Evolutionary conservation across 2,329 filamentous ascomycete genomes (phyloP).

Genomic region (Cladophialophora bantiana): DNA sequence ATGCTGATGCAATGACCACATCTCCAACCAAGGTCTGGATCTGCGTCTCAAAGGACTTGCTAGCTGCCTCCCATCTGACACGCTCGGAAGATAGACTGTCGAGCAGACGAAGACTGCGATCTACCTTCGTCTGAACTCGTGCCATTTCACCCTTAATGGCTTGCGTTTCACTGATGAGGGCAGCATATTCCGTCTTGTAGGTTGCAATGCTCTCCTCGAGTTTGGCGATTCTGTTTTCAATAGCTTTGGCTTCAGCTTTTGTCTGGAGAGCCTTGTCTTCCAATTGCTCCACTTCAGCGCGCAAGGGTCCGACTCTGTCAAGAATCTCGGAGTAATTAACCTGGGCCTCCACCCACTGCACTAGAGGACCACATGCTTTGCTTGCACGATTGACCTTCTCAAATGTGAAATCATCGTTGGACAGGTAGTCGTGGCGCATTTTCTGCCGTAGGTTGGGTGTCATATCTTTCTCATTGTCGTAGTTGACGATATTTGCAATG

Average conservation of each 20-base stretch:
- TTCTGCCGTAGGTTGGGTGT: slow-evolving; percentile 79
- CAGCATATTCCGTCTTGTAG: slow-evolving; percentile 96
- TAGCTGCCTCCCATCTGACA: slow-evolving; percentile 92
- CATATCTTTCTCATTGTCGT: slow-evolving; percentile 96
- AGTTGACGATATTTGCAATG: slow-evolving; percentile 96
- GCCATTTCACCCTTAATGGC: slow-evolving; percentile 98
- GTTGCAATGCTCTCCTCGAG: slow-evolving; percentile 90
- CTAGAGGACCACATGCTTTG: slow-evolving; percentile 94
- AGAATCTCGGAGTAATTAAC: slow-evolving; percentile 98
- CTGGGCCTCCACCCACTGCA: slow-evolving; percentile 96
- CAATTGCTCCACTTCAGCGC: slow-evolving; percentile 84
- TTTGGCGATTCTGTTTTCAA: slow-evolving; percentile 82
- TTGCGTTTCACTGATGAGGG: slow-evolving; percentile 94
- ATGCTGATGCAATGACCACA: slow-evolving; percentile 93
- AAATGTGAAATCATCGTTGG: slow-evolving; percentile 93
- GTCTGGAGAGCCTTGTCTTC: slow-evolving; percentile 90
- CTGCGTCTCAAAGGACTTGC: slow-evolving; percentile 97
- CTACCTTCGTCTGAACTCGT: slow-evolving; percentile 96
- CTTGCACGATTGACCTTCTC: slow-evolving; percentile 95
- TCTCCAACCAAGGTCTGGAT: slow-evolving; percentile 96
- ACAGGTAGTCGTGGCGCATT: slow-evolving; percentile 92
- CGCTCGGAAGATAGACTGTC: slow-evolving; percentile 95
- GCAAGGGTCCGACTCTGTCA: slow-evolving; percentile 88
- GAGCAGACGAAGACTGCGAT: slow-evolving; percentile 90
- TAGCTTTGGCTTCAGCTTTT: slow-evolving; percentile 89